Evolutionary conservation across 495 filamentous ascomycete genomes (phyloP).

Genomic region (Aspergillus cavernicola): DNA sequence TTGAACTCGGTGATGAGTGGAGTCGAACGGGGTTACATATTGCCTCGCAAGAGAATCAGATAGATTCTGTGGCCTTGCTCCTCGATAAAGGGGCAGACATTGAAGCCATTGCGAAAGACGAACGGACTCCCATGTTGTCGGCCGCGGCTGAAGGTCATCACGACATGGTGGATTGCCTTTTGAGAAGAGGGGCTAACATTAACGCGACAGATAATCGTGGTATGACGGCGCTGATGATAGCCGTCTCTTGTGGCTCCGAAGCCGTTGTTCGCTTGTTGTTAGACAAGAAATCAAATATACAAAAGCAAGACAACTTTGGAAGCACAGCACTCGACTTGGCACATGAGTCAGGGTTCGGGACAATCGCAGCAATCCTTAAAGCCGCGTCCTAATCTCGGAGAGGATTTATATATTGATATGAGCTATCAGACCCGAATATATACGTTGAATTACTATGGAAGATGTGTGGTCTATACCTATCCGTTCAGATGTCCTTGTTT

Average conservation of each 20-base stretch:
- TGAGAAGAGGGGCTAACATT: conserved; percentile 20
- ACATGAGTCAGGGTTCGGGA: background rate
- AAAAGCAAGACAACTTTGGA: background rate
- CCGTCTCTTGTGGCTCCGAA: background rate
- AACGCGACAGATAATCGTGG: conserved; percentile 17
- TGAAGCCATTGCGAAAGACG: background rate
- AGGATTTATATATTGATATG: too few species aligned
- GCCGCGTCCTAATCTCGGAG: background rate
- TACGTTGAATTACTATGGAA: too few species aligned
- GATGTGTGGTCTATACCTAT: too few species aligned
- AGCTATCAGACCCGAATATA: too few species aligned
- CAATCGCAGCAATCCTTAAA: background rate
- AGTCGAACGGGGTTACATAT: conserved; percentile 13
- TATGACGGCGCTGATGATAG: conserved; percentile 9
- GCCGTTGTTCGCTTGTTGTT: background rate
- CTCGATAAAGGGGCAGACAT: conserved; percentile 16
- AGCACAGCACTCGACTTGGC: background rate
- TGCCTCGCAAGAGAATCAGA: conserved; percentile 9
- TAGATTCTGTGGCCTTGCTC: conserved; percentile 13
- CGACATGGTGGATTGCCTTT: conserved; percentile 20
- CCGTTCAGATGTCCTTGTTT: too few species aligned
- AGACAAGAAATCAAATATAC: background rate
- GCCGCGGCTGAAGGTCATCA: background rate
- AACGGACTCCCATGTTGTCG: conserved; percentile 1
- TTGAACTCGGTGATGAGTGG: conserved; percentile 4